Evolutionary conservation across 805 yeast species (phyloP).

Genomic region (Vanderwaltozyma verrucispora): DNA sequence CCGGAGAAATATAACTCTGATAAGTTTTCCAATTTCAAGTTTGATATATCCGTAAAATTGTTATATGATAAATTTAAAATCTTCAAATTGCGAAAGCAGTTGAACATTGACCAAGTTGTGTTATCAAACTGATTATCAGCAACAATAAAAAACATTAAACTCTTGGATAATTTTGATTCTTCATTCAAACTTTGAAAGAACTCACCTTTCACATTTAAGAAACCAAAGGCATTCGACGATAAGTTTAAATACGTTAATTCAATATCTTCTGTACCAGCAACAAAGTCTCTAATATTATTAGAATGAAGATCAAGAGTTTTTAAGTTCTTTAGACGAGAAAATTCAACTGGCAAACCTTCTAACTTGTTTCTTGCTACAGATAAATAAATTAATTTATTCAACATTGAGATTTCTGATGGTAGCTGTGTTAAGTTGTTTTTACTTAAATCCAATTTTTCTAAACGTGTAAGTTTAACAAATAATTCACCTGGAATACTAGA

Average conservation of each 20-base stretch:
- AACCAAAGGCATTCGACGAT: constrained; percentile 58
- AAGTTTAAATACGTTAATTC: constrained; percentile 53
- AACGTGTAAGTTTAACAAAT: constrained; percentile 46
- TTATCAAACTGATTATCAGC: constrained; percentile 82
- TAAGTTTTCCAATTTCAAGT: constrained; percentile 51
- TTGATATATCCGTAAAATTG: constrained; percentile 70
- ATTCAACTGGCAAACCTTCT: constrained; percentile 54
- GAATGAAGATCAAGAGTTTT: constrained; percentile 70
- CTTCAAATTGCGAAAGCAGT: constrained; percentile 47
- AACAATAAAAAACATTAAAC: constrained; percentile 47
- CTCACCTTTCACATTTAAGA: constrained; percentile 8
- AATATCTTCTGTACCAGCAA: constrained; percentile 57
- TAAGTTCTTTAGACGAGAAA: constrained; percentile 50
- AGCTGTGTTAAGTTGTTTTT: constrained; percentile 70
- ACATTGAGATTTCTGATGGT: constrained; percentile 55
- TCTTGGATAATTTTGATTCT: constrained; percentile 32
- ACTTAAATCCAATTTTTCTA: constrained; percentile 68
- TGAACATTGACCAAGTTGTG: constrained; percentile 58
- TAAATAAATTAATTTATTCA: constrained; percentile 51
- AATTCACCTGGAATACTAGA: constrained; percentile 61
- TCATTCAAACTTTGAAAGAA: constrained; percentile 32
- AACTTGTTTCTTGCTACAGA: constrained; percentile 69
- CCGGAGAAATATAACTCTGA: constrained; percentile 72
- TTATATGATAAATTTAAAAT: constrained; percentile 74
- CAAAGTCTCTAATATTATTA: constrained; percentile 65